Evolutionary conservation across 2,329 filamentous ascomycete genomes (phyloP), one percentile per base, ranked within the genome.

Genomic region (Dactylellina haptotyla): DNA sequence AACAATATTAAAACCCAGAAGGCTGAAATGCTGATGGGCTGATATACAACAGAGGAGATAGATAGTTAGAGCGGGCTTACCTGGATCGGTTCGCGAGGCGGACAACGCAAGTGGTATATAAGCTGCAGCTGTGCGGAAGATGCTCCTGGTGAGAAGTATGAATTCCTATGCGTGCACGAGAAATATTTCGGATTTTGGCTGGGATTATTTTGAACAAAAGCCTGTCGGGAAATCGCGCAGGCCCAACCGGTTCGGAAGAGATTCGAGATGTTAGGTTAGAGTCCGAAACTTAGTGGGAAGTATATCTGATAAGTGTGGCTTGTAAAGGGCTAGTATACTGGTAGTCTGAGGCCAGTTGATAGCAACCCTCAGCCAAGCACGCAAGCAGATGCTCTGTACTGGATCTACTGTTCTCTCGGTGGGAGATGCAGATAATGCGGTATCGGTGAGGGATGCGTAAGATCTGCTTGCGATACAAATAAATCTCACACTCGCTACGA

Each of bases 161-260:
- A 43, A 67, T 67, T 65, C 48, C 48, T 59, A 34, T 37, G 48
- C 46, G 18, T 64, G 34, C 37, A 53, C 45, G 62, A 58, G 62
- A 58, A 50, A 51, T 34, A n/a, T 66, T 66, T 59, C 63, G 63
- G 53, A 62, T 41, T 39, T 6, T 14, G 34, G 6, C 45, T 61
- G 57, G 57, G 39, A 59, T 45, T 12, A 30, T 56, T 34, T 41
- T 41, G 37, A 16, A 41, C 18, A 14, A 69, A 58, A 58, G 37
- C 37, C 26, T 43, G 39, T 50, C 46, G 59, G 43, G 69, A 73
- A 73, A 73, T 73, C 69, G 61, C 69, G 61, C 69, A 73, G 51
- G 45, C 23, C 62, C 69, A 54, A 66, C 69, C 61, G 61, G 57
- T 65, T 66, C 53, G 69, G 61, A 61, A 65, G 61, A 66, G 61